Evolutionary conservation across 2,329 filamentous ascomycete genomes (phyloP).

Genomic region (Aspergillus jensenii): DNA sequence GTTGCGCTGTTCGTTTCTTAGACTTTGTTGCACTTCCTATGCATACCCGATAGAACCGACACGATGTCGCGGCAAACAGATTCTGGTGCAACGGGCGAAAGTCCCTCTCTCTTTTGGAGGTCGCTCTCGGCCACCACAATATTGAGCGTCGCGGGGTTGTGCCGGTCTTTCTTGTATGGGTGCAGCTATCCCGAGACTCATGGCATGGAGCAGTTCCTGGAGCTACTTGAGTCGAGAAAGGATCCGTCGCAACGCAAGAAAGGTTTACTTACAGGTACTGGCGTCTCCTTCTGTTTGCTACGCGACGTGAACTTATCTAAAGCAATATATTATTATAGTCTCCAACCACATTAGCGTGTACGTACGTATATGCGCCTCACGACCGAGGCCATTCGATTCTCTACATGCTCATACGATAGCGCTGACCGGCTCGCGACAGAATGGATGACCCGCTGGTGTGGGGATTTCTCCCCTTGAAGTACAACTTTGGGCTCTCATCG

Average conservation of each 20-base stretch:
- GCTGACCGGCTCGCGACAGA: conserved; percentile 51
- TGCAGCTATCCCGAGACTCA: conserved; percentile 73
- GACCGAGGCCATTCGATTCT: conserved; percentile 16
- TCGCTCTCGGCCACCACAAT: conserved; percentile 72
- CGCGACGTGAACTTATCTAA: neutral
- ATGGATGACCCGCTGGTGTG: conserved; percentile 93
- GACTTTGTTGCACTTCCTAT: conserved; percentile 23
- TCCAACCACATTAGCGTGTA: conserved; percentile 90
- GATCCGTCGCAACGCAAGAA: conserved; percentile 66
- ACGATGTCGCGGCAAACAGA: conserved; percentile 35
- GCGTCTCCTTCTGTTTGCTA: neutral
- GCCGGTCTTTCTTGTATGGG: conserved; percentile 71
- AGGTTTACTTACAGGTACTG: conserved; percentile 78
- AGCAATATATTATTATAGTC: conserved; percentile 52
- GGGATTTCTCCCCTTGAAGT: conserved; percentile 78
- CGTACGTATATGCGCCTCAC: conserved; percentile 46
- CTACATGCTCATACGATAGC: conserved; percentile 15
- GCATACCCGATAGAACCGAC: conserved; percentile 21
- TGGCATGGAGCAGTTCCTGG: conserved; percentile 73
- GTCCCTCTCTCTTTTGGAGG: conserved; percentile 60
- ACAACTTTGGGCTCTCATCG: conserved; percentile 64
- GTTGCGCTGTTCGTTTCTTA: conserved; percentile 8
- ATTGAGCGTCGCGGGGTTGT: conserved; percentile 69
- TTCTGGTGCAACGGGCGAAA: conserved; percentile 42
- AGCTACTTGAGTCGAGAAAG: conserved; percentile 70